A percentile compares a stretch with the other conserved stretches of the same genome.
phyloP scores from a whole-genome alignment of 2,329 filamentous ascomycete species.

The Coniochaeta ligniaria region DNA sequence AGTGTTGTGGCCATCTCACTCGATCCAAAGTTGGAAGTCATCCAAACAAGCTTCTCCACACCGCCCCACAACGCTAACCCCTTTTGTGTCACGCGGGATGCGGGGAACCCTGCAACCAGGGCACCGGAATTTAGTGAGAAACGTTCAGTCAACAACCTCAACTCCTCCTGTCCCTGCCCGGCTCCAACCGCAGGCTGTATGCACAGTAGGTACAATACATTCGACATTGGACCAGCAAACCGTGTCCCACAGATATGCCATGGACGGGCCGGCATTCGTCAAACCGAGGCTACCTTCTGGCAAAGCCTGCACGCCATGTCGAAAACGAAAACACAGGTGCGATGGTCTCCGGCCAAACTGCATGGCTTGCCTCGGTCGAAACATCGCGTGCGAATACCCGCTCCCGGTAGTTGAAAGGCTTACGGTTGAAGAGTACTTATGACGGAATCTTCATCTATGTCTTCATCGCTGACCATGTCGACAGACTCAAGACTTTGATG shows the following conservation, averaged over 20 bases:
- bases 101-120: background rate
- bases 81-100: background rate
- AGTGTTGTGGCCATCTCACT: too few species aligned
- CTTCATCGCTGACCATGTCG: background rate
- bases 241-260: background rate
- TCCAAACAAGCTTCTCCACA: background rate
- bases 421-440: constrained; percentile 4
- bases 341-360: constrained; percentile 5
- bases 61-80: background rate
- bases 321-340: constrained; percentile 6
- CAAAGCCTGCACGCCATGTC: constrained; percentile 4
- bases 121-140: background rate
- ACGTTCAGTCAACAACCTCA: background rate
- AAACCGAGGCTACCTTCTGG: constrained; percentile 5
- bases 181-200: background rate
- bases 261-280: background rate
- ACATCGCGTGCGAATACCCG: constrained; percentile 4
- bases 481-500: constrained; percentile 6
- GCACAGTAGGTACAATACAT: background rate
- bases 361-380: constrained; percentile 2
- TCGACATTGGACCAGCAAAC: background rate
- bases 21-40: too few species aligned
- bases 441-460: background rate
- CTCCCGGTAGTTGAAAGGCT: background rate
- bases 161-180: background rate